Conservation (phyloP, 441 rosid species). For the Hura crepitans region DNA sequence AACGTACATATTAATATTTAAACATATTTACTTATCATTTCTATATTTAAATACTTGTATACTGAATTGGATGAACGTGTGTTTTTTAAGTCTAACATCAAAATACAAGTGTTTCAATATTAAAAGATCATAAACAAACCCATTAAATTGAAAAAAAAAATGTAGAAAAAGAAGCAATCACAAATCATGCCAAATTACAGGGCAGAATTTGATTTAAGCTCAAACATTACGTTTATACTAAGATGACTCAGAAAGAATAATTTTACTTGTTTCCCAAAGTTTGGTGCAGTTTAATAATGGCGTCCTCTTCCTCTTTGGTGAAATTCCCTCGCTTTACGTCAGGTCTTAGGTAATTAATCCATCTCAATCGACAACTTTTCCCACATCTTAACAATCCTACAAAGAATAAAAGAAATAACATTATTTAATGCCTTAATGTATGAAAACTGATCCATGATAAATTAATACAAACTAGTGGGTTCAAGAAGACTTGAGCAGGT, state of each 20-base stretch:
- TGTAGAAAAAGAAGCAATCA: neutral
- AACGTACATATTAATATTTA: too few relatives aligned
- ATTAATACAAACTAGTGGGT: neutral
- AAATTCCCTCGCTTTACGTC: conserved; percentile 66
- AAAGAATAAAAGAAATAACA: neutral
- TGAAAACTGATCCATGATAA: too few relatives aligned
- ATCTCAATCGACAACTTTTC: conserved; percentile 67
- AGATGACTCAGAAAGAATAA: neutral
- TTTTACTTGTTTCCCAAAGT: conserved; percentile 57
- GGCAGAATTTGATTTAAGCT: too few relatives aligned
- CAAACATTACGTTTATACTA: too few relatives aligned
- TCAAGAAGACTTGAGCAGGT: neutral
- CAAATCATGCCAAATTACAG: neutral
- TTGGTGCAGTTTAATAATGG: conserved; percentile 45
- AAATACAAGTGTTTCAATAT: too few relatives aligned
- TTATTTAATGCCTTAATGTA: too few relatives aligned
- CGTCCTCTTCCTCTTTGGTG: conserved; percentile 52
- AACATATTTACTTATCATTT: too few relatives aligned
- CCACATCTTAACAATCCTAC: conserved; percentile 64
- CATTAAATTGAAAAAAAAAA: neutral
- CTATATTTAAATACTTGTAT: too few relatives aligned
- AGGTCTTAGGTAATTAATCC: conserved; percentile 71
- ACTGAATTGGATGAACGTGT: too few relatives aligned
- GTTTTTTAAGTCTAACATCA: too few relatives aligned
- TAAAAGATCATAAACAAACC: neutral